These are phyloP conservation scores for Tolypocladium capitatum DNA, from an alignment of 2,329 filamentous ascomycete species.

Conservation along the genomic window DNA sequence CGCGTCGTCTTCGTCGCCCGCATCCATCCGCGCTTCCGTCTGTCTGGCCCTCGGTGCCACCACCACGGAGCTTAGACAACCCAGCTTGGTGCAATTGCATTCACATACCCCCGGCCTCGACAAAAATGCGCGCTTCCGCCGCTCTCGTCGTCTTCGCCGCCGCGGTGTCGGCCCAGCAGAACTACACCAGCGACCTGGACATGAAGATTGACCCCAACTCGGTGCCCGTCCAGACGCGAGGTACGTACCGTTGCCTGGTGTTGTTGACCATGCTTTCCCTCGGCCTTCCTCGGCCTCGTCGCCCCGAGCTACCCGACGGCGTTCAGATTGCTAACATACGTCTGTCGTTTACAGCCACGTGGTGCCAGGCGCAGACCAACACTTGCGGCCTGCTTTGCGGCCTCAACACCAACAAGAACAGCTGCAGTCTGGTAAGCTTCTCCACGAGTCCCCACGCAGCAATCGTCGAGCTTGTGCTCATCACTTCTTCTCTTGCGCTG, in stretches of 20 bases:
- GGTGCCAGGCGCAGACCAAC: conserved; percentile 39
- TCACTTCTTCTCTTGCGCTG: not conserved
- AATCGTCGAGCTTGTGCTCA: conserved; percentile 1
- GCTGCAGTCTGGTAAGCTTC: conserved; percentile 31
- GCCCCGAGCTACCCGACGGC: not conserved
- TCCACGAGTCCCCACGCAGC: not conserved
- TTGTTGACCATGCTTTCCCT: not conserved
- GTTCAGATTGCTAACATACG: conserved; percentile 1
- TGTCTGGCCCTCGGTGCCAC: not conserved
- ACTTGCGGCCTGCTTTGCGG: conserved; percentile 36
- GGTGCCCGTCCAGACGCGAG: conserved; percentile 20
- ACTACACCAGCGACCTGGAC: conserved; percentile 29
- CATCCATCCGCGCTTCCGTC: not conserved
- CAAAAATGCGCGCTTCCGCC: conserved; percentile 26
- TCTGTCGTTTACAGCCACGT: conserved; percentile 24
- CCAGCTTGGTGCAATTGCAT: not conserved
- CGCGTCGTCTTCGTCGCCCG: not conserved
- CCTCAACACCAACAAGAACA: conserved; percentile 22
- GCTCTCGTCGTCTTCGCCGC: conserved; percentile 31
- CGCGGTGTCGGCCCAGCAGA: conserved; percentile 28
- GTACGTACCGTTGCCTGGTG: conserved; percentile 21
- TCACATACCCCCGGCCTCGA: conserved; percentile 9
- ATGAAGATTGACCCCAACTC: conserved; percentile 26
- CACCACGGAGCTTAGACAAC: not conserved
- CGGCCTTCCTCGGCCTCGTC: not conserved